Base-by-base conservation (phyloP, 2,329 filamentous ascomycete genomes). In the Arthrobotrys musiformis region DNA sequence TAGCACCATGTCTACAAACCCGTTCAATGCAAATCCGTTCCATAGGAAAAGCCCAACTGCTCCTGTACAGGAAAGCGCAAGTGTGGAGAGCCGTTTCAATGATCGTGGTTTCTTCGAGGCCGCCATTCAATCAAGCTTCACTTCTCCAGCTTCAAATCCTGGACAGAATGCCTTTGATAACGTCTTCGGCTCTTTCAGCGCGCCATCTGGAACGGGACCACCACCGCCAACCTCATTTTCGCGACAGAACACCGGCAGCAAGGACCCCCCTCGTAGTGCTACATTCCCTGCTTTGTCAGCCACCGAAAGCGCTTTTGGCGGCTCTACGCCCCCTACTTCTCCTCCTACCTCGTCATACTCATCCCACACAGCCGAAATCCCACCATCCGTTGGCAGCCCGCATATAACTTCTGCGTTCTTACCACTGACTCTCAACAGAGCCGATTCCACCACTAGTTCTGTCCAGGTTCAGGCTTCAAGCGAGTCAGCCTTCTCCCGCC, bases 371-470 rank as follows among this genome's bases (percentile, higher is more conserved):
- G 84, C 84, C 60, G 89, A 92, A 48, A 86, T 86, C 19, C 85
- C 86, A 62, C 89, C 90, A 40, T 86, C 91, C 22, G 88, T 91
- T 13, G 90, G 91, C 82, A 92, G 91, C 22, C 88, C 90, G 74
- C 93, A 96, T 82, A 90, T 94, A 78, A 93, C 88, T 72, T 92
- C 93, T 4, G 90, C 88, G 81, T 91, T 92, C 82, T 85, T 94
- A 56, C 92, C 92, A 4, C 89, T 97, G 80, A 85, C 86, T 50
- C 86, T 87, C 68, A 87, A 88, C 13, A 85, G 90, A 56, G 85
- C 87, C 58, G 90, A 92, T 77, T 93, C 92, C 1, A 85, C 92
- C 66, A 90, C 89, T 69, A 93, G 92, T 19, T 95, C 93, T 15
- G 90, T 92, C 28, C 91, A 91, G 83, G 91, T 91, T 6, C 92